Conservation (phyloP, 768 basidiomycete species). For the Artomyces pyxidatus region DNA sequence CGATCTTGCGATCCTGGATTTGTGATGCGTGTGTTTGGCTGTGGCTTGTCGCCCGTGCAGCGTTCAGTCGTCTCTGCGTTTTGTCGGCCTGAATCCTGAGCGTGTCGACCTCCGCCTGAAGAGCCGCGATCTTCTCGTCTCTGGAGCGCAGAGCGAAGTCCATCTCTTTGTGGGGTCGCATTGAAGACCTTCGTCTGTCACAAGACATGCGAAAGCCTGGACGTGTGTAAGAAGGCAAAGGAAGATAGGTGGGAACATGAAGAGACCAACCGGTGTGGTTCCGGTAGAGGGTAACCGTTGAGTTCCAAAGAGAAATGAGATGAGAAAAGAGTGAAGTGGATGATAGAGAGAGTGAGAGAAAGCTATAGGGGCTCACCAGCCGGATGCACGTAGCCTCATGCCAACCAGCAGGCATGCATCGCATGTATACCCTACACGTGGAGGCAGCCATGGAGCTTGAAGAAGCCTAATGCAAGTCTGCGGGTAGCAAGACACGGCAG, state of each 20-base stretch:
- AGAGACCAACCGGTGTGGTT: too few relatives aligned
- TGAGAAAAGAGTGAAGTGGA: too few relatives aligned
- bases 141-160: conserved; percentile 11
- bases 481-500: too few relatives aligned
- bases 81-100: conserved; percentile 11
- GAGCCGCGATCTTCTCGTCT: conserved; percentile 8
- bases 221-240: background rate
- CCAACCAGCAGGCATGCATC: too few relatives aligned
- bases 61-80: conserved; percentile 9
- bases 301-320: too few relatives aligned
- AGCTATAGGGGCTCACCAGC: too few relatives aligned
- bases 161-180: conserved; percentile 11
- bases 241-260: background rate
- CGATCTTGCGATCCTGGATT: conserved; percentile 15
- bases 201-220: background rate
- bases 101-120: conserved; percentile 7
- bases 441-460: too few relatives aligned
- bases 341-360: too few relatives aligned
- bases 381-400: too few relatives aligned
- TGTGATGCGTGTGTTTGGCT: conserved; percentile 9
- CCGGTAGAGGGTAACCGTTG: too few relatives aligned
- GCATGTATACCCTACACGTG: too few relatives aligned
- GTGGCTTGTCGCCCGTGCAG: conserved; percentile 9
- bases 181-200: conserved; percentile 8
- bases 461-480: too few relatives aligned